These are phyloP conservation scores for Serendipita sp. DNA, from an alignment of 768 basidiomycete genomes.

Conservation along the genomic window DNA sequence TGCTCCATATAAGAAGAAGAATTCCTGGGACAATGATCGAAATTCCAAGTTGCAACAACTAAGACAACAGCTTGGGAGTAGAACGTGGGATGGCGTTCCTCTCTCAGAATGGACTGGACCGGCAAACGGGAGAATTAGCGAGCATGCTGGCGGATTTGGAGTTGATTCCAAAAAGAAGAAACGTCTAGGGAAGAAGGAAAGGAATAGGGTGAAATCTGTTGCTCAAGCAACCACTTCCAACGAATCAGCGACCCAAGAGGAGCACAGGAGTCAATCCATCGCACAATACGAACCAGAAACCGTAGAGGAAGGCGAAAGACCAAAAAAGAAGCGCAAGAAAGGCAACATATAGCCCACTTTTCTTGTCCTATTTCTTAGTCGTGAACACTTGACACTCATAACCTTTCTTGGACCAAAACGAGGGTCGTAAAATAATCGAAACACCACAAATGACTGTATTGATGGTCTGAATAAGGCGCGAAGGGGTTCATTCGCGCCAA, in stretches of 20 bases:
- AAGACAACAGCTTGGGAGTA: slow-evolving; percentile 37
- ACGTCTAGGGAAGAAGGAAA: slow-evolving; percentile 21
- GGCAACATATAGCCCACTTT: too few relatives aligned
- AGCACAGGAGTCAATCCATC: neutral
- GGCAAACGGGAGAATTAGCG: neutral
- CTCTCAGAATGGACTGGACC: neutral
- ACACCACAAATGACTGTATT: too few relatives aligned
- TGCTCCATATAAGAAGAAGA: slow-evolving; percentile 69
- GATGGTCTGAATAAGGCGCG: too few relatives aligned
- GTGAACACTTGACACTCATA: too few relatives aligned
- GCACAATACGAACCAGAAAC: slow-evolving; percentile 8
- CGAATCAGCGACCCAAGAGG: neutral
- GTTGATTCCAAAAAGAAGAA: slow-evolving; percentile 14
- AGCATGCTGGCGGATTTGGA: neutral
- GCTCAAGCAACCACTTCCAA: neutral
- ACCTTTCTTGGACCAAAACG: too few relatives aligned
- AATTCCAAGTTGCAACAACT: slow-evolving; percentile 55
- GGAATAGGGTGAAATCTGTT: slow-evolving; percentile 12
- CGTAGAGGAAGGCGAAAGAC: slow-evolving; percentile 1
- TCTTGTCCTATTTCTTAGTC: too few relatives aligned
- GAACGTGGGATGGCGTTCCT: slow-evolving; percentile 8
- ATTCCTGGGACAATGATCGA: slow-evolving; percentile 47
- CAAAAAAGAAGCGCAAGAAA: slow-evolving; percentile 2
- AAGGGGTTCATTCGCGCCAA: too few relatives aligned
- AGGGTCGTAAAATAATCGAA: too few relatives aligned